Conservation (phyloP, 257 asterid species). For the Petunia secreta region DNA sequence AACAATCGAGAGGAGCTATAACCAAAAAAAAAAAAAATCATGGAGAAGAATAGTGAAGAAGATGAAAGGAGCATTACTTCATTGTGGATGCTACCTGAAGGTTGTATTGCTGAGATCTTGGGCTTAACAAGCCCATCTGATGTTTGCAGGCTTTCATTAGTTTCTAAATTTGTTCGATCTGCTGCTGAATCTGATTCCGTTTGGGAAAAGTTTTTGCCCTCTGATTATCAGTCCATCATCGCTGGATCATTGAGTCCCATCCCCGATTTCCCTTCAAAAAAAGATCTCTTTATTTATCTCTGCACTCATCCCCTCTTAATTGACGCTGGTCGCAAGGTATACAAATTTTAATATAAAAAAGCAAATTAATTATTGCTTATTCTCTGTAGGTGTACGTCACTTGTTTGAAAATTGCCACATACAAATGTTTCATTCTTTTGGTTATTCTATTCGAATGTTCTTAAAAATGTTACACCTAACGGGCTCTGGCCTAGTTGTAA, state of each 20-base stretch:
- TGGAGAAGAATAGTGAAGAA: background rate
- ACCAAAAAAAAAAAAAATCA: no score
- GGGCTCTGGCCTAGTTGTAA: no score
- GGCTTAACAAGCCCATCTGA: slow-evolving; percentile 2
- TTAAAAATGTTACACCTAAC: no score
- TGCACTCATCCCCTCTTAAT: slow-evolving; percentile 22
- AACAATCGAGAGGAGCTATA: no score
- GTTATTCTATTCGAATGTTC: no score
- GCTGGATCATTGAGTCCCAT: background rate
- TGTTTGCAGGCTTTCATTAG: background rate
- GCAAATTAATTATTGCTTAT: no score
- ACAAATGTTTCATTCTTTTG: no score
- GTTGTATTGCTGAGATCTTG: background rate
- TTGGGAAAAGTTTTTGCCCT: slow-evolving; percentile 21
- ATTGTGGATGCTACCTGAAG: background rate
- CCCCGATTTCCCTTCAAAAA: background rate
- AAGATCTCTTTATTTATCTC: slow-evolving; percentile 1
- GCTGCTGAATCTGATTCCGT: background rate
- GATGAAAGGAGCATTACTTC: background rate
- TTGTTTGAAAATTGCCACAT: no score
- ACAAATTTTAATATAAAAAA: no score
- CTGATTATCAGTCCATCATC: background rate
- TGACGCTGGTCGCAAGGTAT: slow-evolving; percentile 25
- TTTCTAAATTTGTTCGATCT: background rate
- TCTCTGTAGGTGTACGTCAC: no score